These are phyloP conservation scores for Solanum tarijense DNA, from an alignment of 257 asterid genomes.

Conservation along the genomic window DNA sequence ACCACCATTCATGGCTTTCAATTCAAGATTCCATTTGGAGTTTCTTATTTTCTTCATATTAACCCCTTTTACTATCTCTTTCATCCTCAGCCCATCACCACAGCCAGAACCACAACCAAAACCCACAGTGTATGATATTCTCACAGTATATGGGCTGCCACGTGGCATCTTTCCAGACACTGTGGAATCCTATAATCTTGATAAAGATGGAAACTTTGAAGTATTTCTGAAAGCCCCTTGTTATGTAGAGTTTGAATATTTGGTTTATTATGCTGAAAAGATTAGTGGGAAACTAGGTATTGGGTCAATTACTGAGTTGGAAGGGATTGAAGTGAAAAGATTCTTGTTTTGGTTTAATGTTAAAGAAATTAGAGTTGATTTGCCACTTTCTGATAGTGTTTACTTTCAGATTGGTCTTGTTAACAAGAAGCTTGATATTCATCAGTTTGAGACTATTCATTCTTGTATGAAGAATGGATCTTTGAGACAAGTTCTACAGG, in stretches of 20 bases:
- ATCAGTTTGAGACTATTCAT: conserved; percentile 66
- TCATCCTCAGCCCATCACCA: neutral
- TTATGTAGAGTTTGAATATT: conserved; percentile 71
- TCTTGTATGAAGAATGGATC: conserved; percentile 54
- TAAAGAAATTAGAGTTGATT: conserved; percentile 73
- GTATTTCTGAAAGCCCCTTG: conserved; percentile 58
- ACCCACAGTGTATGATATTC: conserved; percentile 61
- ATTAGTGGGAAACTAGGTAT: conserved; percentile 61
- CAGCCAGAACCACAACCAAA: conserved; percentile 13
- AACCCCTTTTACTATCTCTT: neutral
- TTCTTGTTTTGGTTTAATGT: conserved; percentile 84
- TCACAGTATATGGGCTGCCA: conserved; percentile 62
- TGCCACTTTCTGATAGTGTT: conserved; percentile 69
- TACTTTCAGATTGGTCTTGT: conserved; percentile 81
- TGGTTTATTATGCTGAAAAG: conserved; percentile 60
- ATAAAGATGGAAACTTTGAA: conserved; percentile 65
- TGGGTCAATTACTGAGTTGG: conserved; percentile 54
- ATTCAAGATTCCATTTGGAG: conserved; percentile 2
- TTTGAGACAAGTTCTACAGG: conserved; percentile 42
- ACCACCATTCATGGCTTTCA: conserved; percentile 8
- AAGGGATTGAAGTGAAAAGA: conserved; percentile 78
- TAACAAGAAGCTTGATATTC: conserved; percentile 70
- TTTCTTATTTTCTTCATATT: neutral
- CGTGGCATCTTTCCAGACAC: conserved; percentile 81
- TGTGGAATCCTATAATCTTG: conserved; percentile 51